Evolutionary conservation across 306 rosid species (phyloP).

Genomic region (Trifolium dubium): DNA sequence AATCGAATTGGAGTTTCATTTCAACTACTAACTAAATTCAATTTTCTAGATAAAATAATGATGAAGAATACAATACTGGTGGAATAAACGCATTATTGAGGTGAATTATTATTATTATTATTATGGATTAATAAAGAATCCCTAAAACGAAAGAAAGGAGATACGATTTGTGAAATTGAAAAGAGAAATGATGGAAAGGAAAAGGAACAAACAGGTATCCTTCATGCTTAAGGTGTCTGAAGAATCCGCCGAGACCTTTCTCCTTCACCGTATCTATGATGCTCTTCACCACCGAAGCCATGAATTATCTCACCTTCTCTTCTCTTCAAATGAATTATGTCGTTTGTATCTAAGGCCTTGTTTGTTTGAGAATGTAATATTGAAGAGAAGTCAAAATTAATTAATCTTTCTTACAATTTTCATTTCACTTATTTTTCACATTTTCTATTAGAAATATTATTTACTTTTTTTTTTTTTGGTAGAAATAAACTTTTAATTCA

Average conservation of each 20-base stretch:
- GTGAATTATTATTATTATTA: conserved; percentile 20
- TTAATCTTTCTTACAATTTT: too few species aligned
- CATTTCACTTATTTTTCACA: too few species aligned
- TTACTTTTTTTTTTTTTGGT: too few species aligned
- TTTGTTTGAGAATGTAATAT: not conserved
- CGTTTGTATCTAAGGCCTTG: conserved; percentile 4
- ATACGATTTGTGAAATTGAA: conserved; percentile 9
- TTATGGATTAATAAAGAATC: not conserved
- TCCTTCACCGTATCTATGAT: conserved; percentile 65
- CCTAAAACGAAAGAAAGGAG: not conserved
- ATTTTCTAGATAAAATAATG: not conserved
- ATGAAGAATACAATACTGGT: not conserved
- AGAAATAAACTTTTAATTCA: too few species aligned
- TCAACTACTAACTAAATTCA: conserved; percentile 20
- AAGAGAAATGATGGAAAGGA: not conserved
- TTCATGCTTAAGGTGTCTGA: conserved; percentile 73
- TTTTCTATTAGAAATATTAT: too few species aligned
- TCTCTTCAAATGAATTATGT: not conserved
- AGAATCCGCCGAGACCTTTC: conserved; percentile 71
- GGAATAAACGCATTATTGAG: not conserved
- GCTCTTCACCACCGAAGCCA: conserved; percentile 90
- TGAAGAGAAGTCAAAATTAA: not conserved
- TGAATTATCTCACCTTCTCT: conserved; percentile 28
- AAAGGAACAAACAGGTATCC: conserved; percentile 66
- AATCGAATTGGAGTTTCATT: conserved; percentile 31